These are phyloP conservation scores for Auriscalpium orientale DNA, from an alignment of 768 basidiomycete genomes.

Conservation along the genomic window DNA sequence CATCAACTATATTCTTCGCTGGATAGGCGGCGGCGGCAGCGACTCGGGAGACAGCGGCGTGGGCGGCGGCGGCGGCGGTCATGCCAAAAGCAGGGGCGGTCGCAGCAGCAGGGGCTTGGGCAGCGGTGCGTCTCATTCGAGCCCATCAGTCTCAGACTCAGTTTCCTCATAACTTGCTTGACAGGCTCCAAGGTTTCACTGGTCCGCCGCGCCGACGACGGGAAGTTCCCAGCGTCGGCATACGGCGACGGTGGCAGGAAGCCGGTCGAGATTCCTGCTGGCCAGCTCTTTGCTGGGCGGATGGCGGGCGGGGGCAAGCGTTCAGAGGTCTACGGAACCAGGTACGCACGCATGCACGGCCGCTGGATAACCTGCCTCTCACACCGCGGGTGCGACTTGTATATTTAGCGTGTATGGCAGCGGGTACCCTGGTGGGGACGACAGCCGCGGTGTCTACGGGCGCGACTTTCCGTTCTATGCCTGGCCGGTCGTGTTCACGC, in stretches of 20 bases:
- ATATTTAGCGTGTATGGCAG: slow-evolving; percentile 22
- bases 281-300: slow-evolving; percentile 19
- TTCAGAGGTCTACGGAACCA: slow-evolving; percentile 14
- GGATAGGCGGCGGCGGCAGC: slow-evolving; percentile 5
- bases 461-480: slow-evolving; percentile 20
- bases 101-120: neutral
- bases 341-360: slow-evolving; percentile 4
- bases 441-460: slow-evolving; percentile 10
- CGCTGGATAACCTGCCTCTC: too few species aligned
- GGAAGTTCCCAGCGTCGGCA: slow-evolving; percentile 6
- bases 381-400: neutral
- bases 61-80: neutral
- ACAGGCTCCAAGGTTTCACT: neutral
- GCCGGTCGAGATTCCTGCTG: slow-evolving; percentile 11
- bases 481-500: slow-evolving; percentile 21
- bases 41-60: slow-evolving; percentile 1
- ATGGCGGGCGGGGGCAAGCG: slow-evolving; percentile 19
- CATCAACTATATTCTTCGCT: neutral
- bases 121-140: neutral
- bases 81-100: slow-evolving; percentile 3
- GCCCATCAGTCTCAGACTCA: neutral
- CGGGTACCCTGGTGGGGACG: slow-evolving; percentile 18
- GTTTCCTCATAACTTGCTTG: neutral
- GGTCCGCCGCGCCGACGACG: neutral
- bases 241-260: slow-evolving; percentile 17